Base-by-base conservation (phyloP, 208 protist genomes). In the Porcisia deanei region DNA sequence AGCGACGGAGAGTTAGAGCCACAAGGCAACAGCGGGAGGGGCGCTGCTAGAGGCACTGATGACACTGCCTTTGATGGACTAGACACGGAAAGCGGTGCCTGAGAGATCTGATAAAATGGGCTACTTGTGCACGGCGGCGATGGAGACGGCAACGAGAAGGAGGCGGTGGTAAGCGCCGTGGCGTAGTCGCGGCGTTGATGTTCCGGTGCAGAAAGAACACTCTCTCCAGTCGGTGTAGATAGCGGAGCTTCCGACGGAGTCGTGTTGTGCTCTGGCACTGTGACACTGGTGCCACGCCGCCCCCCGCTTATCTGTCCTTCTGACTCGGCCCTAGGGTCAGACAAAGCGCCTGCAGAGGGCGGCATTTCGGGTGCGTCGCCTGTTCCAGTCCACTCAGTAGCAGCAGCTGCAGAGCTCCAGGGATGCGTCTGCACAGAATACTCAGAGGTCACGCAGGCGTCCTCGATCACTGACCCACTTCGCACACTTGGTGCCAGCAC, bases 201-300 rank as follows among this genome's bases (percentile, higher is more conserved):
- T 47, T 65, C 67, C 37, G 77, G 60, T 37, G 73, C 72, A 12
- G 73, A 78, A 54, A 82, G 68, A 52, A 75, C 77, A 0, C 60
- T 3, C 64, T 41, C 55, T 5, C 72, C 66, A 8, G 65, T 34
- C 37, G 45, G 72, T 30, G 66, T 41, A 18, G 77, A 58, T 0
- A 57, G 9, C 16, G 67, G 10, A 0, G 37, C 34, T 7, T 55
- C n/a, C 22, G 25, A 39, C 16, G 20, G 18, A 34, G 41, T 49
- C 22, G 12, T 25, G 52, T 12, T 34, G 4, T 8, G 25, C 25
- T 20, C 66, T 14, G 66, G 39, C 22, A 57, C 47, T 41, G 47
- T 12, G 47, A 30, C 22, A 45, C 47, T 41, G 66, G 43, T 58
- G 9, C 30, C 30, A 12, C 39, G 16, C 47, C 2, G 30, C 43